phyloP scores from a whole-genome alignment of 164 flowering plant genomes.

The Taxillus chinensis region DNA sequence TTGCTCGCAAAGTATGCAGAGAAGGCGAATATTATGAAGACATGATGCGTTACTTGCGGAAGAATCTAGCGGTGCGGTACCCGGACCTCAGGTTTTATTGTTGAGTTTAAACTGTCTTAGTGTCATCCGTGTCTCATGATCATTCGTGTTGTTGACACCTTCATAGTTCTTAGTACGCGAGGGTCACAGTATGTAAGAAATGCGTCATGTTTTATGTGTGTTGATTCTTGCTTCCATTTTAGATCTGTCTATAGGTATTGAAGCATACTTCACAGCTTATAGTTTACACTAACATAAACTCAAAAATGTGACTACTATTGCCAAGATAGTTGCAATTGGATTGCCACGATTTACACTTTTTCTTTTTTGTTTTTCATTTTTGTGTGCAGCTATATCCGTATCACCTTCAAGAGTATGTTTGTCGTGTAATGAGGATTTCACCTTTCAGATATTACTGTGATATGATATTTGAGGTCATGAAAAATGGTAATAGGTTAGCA shows the following conservation, averaged over 20 bases:
- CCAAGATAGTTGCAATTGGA: neutral
- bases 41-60: slow-evolving; percentile 94
- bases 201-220: too few relatives aligned
- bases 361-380: slow-evolving; percentile 7
- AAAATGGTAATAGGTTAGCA: slow-evolving; percentile 53
- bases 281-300: neutral
- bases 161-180: too few relatives aligned
- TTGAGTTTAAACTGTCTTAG: too few relatives aligned
- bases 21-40: slow-evolving; percentile 97
- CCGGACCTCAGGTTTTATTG: too few relatives aligned
- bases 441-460: slow-evolving; percentile 99
- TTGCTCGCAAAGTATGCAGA: slow-evolving; percentile 89
- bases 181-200: too few relatives aligned
- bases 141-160: too few relatives aligned
- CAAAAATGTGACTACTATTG: neutral
- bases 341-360: neutral
- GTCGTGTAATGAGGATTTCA: slow-evolving; percentile 95
- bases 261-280: neutral
- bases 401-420: slow-evolving; percentile 94
- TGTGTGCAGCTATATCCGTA: slow-evolving; percentile 90
- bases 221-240: too few relatives aligned
- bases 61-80: slow-evolving; percentile 69
- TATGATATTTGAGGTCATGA: slow-evolving; percentile 97
- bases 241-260: too few relatives aligned
- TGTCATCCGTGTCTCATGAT: too few relatives aligned